These are phyloP conservation scores for Pilaira anomala DNA, from an alignment of 192 early-diverging fungal species.

Conservation along the genomic window DNA sequence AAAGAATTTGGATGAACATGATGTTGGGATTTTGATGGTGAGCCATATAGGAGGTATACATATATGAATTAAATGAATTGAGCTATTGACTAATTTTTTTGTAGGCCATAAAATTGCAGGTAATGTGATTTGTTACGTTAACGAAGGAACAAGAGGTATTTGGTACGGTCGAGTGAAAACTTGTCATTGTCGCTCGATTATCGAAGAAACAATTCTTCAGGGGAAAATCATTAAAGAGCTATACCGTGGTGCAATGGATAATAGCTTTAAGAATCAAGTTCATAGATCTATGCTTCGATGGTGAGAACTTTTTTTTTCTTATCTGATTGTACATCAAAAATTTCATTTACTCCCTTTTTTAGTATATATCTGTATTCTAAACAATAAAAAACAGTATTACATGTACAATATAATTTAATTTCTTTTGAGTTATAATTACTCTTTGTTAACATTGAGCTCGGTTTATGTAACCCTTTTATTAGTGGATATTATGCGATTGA, in stretches of 20 bases:
- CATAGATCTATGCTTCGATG: conserved; percentile 11
- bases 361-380: too few species aligned
- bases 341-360: too few species aligned
- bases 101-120: conserved; percentile 50
- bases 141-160: conserved; percentile 36
- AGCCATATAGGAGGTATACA: conserved; percentile 48
- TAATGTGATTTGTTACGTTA: conserved; percentile 46
- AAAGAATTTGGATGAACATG: conserved; percentile 33
- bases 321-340: too few species aligned
- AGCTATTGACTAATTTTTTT: neutral
- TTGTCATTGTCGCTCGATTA: conserved; percentile 42
- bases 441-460: too few species aligned
- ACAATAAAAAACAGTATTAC: too few species aligned
- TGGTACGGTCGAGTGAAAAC: conserved; percentile 52
- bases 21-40: conserved; percentile 35
- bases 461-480: too few species aligned
- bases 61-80: neutral
- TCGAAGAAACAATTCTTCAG: conserved; percentile 40
- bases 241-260: conserved; percentile 45
- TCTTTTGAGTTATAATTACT: too few species aligned
- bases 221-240: conserved; percentile 44
- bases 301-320: too few species aligned
- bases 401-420: too few species aligned
- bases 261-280: conserved; percentile 36
- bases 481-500: too few species aligned